Evolutionary conservation across 2,329 filamentous ascomycete species (phyloP).

Genomic region (Ceratocystis smalleyi): DNA sequence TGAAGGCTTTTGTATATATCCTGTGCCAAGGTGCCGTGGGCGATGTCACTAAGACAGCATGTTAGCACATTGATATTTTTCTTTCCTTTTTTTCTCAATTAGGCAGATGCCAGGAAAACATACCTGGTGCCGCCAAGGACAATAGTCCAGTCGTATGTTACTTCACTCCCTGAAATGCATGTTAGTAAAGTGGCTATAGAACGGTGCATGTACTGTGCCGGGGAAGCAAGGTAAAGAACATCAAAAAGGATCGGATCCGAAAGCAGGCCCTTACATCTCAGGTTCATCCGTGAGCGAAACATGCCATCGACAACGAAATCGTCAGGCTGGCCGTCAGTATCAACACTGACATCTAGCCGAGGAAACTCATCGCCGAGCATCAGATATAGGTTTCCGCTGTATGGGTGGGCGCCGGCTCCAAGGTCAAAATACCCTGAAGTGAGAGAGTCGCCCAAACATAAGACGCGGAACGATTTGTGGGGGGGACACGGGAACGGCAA

Average conservation of each 20-base stretch:
- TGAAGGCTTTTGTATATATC: slow-evolving; percentile 36
- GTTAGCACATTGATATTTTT: not conserved
- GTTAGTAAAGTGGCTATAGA: not conserved
- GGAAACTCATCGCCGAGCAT: slow-evolving; percentile 34
- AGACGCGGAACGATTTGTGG: slow-evolving; percentile 32
- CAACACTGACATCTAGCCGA: slow-evolving; percentile 26
- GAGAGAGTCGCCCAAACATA: slow-evolving; percentile 51
- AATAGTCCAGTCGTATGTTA: slow-evolving; percentile 43
- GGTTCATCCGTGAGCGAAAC: slow-evolving; percentile 24
- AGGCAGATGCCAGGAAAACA: slow-evolving; percentile 16
- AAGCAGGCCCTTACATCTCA: slow-evolving; percentile 24
- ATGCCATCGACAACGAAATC: slow-evolving; percentile 30
- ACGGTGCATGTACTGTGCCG: not conserved
- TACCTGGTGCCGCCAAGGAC: slow-evolving; percentile 50
- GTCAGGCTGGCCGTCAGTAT: slow-evolving; percentile 36
- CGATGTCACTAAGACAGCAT: slow-evolving; percentile 33
- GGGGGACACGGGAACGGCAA: not conserved
- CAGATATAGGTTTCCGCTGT: slow-evolving; percentile 33
- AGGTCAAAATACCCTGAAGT: slow-evolving; percentile 38
- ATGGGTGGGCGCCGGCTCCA: slow-evolving; percentile 36
- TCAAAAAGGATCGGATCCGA: not conserved
- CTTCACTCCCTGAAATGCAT: slow-evolving; percentile 17
- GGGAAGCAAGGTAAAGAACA: not conserved
- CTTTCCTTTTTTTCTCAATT: not conserved
- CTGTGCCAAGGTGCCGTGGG: slow-evolving; percentile 24